Evolutionary conservation across 805 yeast species (phyloP), one percentile per base, ranked within the genome.

Genomic region (Candida corydali): DNA sequence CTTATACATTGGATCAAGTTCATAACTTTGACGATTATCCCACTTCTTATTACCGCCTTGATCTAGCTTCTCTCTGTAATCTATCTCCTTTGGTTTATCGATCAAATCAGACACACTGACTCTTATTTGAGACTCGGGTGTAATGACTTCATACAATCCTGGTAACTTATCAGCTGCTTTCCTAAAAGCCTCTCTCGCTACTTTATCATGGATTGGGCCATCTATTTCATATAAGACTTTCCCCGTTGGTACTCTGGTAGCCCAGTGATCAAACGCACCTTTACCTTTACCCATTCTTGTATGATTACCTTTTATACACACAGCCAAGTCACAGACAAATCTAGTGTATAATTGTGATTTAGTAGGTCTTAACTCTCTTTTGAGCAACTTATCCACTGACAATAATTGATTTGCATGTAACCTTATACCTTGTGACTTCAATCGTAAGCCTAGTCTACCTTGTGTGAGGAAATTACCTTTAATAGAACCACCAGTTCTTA

Each of bases 261-360:
- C 94, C 98, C 98, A 93, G 67, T 87, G 93, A 53, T 87, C 96
- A 57, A 93, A 91, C 0, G 89, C 82, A 64, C 98, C 98, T 65
- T 93, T 93, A 69, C 98, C 98, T 63, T 93, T 93, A 70, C 98
- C 98, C 98, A 93, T 93, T 81, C 98, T 93, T 8, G 96, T 87
- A 60, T 93, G 96, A 61, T 93, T 93, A 68, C 98, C 98, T 68
- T 93, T 93, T 43, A 86, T 78, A 63, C 96, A 88, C 9, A 93
- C 95, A 0, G 98, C 93, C 37, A 87, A 75, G 57, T 85, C 82
- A 16, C 96, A 83, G 34, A 80, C 78, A 39, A 89, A 70, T 55
- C 98, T 77, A 49, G 91, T 81, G 74, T 83, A 80, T 37, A 88
- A 68, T 47, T 75, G 65, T 27, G 94, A 94, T 14, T 79, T 78